Conservation (phyloP, 140 eudicot genomes). For the Cichorium intybus region DNA sequence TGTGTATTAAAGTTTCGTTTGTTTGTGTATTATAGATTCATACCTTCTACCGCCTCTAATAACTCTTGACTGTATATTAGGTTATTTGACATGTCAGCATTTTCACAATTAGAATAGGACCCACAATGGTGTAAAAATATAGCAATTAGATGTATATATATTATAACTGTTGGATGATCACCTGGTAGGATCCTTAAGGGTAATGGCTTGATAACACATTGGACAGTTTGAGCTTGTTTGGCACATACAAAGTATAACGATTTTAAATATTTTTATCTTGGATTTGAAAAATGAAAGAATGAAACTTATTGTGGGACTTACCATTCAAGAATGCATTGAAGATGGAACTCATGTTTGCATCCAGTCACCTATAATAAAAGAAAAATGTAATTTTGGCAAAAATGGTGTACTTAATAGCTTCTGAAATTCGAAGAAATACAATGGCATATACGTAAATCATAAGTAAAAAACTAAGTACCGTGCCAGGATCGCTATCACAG, state of each 20-base stretch:
- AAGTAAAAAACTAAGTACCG: constrained; percentile 36
- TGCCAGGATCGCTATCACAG: constrained; percentile 73
- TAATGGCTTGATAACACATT: constrained; percentile 84
- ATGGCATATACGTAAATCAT: not conserved
- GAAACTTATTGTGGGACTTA: not conserved
- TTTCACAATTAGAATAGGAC: too few relatives aligned
- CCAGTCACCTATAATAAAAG: constrained; percentile 52
- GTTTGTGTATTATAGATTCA: too few relatives aligned
- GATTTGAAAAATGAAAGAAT: not conserved
- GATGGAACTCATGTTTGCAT: constrained; percentile 87
- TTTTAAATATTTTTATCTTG: not conserved
- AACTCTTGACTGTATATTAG: constrained; percentile 63
- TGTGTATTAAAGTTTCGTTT: too few relatives aligned
- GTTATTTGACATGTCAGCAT: not conserved
- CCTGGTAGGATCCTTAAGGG: constrained; percentile 84
- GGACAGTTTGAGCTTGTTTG: constrained; percentile 96
- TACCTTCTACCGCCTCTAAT: constrained; percentile 72
- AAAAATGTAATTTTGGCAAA: constrained; percentile 9
- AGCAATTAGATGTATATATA: not conserved
- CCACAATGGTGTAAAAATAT: not conserved
- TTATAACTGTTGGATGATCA: too few relatives aligned
- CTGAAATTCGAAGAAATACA: not conserved
- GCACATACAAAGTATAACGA: constrained; percentile 51
- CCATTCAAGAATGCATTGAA: constrained; percentile 96
- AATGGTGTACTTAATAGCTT: not conserved